Evolutionary conservation across 306 rosid genomes (phyloP).

Genomic region (Herpetospermum pedunculosum): DNA sequence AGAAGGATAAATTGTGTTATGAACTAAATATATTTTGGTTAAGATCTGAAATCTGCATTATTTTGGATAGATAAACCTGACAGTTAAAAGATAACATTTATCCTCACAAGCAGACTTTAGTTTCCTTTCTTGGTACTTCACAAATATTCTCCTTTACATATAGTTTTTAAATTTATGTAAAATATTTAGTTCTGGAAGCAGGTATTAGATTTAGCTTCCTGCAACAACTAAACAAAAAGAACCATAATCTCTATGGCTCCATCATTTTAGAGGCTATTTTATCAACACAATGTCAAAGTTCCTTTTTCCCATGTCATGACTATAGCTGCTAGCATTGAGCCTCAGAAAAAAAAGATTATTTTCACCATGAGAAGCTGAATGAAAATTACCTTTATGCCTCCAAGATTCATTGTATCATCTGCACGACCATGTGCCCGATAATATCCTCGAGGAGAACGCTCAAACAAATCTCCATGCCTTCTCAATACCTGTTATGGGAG

Average conservation of each 20-base stretch:
- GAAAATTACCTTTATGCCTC: constrained; percentile 77
- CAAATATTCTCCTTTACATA: neutral
- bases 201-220: neutral
- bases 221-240: neutral
- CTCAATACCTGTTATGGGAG: constrained; percentile 46
- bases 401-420: constrained; percentile 96
- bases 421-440: constrained; percentile 95
- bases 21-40: neutral
- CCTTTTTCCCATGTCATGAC: neutral
- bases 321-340: neutral
- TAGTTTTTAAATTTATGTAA: neutral
- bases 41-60: neutral
- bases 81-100: neutral
- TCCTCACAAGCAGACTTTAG: neutral
- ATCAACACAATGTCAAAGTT: neutral
- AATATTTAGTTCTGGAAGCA: neutral
- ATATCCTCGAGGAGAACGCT: constrained; percentile 64
- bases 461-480: constrained; percentile 94
- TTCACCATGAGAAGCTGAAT: neutral
- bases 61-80: neutral
- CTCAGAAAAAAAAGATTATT: neutral
- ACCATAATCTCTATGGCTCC: neutral
- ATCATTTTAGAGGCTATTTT: neutral
- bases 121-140: neutral
- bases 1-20: neutral